A percentile compares a stretch with the other conserved stretches of the same genome.
Conservation (phyloP, 2,329 filamentous ascomycete genomes). For the Paraphaeosphaeria sporulosa region DNA sequence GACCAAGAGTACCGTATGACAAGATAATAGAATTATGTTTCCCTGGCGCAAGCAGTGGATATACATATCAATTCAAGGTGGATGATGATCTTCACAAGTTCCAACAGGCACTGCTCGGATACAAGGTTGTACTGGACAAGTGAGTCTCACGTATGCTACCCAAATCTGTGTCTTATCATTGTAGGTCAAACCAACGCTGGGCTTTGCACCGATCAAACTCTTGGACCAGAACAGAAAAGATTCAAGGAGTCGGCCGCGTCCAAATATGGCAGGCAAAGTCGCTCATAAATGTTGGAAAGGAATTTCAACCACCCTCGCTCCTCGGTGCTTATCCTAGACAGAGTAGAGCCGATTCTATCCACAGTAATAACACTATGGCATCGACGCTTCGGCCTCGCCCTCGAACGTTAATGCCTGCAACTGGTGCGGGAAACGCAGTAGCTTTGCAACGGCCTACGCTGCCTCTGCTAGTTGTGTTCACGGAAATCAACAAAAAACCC, state of each 20-base stretch:
- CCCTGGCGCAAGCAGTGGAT: conserved; percentile 8
- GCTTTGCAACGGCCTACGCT: conserved; percentile 6
- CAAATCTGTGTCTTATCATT: neutral
- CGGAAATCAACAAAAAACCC: conserved; percentile 5
- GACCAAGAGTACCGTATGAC: neutral
- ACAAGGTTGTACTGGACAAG: conserved; percentile 10
- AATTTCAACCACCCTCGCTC: neutral
- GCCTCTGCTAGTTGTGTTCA: conserved; percentile 4
- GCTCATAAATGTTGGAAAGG: neutral
- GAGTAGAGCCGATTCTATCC: conserved; percentile 9
- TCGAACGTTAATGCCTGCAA: neutral
- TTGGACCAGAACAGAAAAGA: conserved; percentile 8
- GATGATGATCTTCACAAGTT: conserved; percentile 8
- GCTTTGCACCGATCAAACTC: neutral
- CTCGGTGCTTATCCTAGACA: neutral
- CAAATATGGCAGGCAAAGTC: conserved; percentile 12
- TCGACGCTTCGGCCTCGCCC: neutral
- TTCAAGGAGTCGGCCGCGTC: conserved; percentile 2
- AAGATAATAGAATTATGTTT: conserved; percentile 7
- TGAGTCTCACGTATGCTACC: neutral
- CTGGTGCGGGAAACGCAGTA: neutral
- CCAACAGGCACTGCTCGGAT: conserved; percentile 8
- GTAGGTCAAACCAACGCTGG: conserved; percentile 4
- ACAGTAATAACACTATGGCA: conserved; percentile 4
- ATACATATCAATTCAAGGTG: conserved; percentile 11